Conservation (phyloP, 768 basidiomycete genomes). For the Hemileccinum impolitum region DNA sequence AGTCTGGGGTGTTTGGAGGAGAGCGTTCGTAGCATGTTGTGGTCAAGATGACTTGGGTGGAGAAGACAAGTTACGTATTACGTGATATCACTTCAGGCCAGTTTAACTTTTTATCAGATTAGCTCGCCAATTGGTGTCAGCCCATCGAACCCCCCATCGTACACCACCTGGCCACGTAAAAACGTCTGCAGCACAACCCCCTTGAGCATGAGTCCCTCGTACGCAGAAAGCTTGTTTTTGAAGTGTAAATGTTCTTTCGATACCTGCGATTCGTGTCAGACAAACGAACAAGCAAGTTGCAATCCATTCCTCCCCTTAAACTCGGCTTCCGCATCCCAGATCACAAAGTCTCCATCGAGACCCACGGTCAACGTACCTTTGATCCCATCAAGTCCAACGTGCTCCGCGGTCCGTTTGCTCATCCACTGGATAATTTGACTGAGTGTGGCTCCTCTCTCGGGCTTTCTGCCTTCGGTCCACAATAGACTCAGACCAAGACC, state of each 20-base stretch:
- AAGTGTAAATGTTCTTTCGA: constrained; percentile 71
- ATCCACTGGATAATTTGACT: constrained; percentile 73
- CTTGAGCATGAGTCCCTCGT: constrained; percentile 65
- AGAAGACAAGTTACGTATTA: too few species aligned
- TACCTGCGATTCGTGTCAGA: constrained; percentile 46
- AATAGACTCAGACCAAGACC: constrained; percentile 86
- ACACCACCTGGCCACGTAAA: constrained; percentile 73
- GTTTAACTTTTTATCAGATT: too few species aligned
- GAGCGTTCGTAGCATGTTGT: constrained; percentile 7
- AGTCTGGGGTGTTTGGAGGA: background rate
- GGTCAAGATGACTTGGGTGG: background rate
- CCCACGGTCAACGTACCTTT: constrained; percentile 79
- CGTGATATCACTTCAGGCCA: too few species aligned
- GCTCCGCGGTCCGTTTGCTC: constrained; percentile 67
- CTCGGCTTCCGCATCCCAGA: constrained; percentile 69
- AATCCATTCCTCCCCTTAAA: constrained; percentile 33
- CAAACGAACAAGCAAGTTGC: background rate
- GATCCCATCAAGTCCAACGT: constrained; percentile 62
- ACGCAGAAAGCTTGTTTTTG: constrained; percentile 94
- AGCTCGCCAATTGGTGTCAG: constrained; percentile 36
- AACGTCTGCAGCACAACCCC: constrained; percentile 78
- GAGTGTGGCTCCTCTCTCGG: constrained; percentile 50
- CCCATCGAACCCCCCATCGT: constrained; percentile 44
- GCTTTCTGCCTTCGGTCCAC: constrained; percentile 76
- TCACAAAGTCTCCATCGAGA: constrained; percentile 79